A percentile compares a stretch with the other conserved stretches of the same genome.
These are phyloP conservation scores for Leccinum boreale DNA, from an alignment of 768 basidiomycete genomes.

Conservation along the genomic window DNA sequence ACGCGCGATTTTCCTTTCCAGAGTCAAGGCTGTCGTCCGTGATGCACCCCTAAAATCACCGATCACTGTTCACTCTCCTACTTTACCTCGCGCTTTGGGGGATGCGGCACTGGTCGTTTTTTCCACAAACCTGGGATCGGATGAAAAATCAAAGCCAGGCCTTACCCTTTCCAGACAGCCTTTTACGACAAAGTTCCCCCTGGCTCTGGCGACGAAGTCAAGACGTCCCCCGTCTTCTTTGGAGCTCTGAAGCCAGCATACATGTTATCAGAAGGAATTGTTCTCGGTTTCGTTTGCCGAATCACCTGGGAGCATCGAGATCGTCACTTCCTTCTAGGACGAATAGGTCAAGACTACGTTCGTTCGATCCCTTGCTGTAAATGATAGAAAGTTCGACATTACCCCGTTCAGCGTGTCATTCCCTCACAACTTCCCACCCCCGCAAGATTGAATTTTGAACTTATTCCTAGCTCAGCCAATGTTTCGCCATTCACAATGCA, in stretches of 20 bases:
- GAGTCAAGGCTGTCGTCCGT: slow-evolving; percentile 57
- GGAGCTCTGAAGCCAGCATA: slow-evolving; percentile 43
- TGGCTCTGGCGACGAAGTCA: slow-evolving; percentile 8
- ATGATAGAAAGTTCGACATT: slow-evolving; percentile 5
- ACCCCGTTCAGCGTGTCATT: slow-evolving; percentile 19
- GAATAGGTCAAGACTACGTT: slow-evolving; percentile 34
- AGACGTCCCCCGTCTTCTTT: slow-evolving; percentile 56
- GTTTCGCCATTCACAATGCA: slow-evolving; percentile 46
- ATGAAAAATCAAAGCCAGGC: slow-evolving; percentile 67
- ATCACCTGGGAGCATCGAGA: slow-evolving; percentile 26
- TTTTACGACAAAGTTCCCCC: slow-evolving; percentile 5
- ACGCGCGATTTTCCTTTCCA: slow-evolving; percentile 72
- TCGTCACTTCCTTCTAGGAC: slow-evolving; percentile 14
- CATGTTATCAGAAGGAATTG: slow-evolving; percentile 16
- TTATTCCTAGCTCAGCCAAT: slow-evolving; percentile 42
- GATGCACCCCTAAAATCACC: slow-evolving; percentile 71
- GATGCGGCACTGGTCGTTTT: neutral
- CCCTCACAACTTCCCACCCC: slow-evolving; percentile 32
- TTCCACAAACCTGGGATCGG: slow-evolving; percentile 34
- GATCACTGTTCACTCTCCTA: slow-evolving; percentile 61
- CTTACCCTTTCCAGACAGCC: slow-evolving; percentile 30
- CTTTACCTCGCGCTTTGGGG: slow-evolving; percentile 61
- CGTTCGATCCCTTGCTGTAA: slow-evolving; percentile 27
- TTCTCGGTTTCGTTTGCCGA: slow-evolving; percentile 31
- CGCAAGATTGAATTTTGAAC: slow-evolving; percentile 44